Conservation (phyloP, 768 basidiomycete species). For the Tephrocybe rancida region DNA sequence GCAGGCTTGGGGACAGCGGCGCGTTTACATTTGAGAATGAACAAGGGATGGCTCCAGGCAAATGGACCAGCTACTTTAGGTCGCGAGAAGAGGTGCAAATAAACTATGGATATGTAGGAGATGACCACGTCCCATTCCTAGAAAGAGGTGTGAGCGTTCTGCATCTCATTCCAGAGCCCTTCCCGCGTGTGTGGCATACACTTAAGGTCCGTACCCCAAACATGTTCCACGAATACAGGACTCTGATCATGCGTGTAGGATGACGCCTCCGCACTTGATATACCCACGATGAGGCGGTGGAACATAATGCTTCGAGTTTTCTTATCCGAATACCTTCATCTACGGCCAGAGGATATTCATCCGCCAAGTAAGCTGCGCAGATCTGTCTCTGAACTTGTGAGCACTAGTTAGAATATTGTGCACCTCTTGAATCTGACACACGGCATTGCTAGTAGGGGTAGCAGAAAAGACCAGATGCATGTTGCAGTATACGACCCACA, state of each 20-base stretch:
- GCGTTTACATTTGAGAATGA: slow-evolving; percentile 55
- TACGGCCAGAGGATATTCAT: slow-evolving; percentile 51
- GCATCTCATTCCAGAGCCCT: slow-evolving; percentile 88
- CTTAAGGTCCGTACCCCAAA: slow-evolving; percentile 40
- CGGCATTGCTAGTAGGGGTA: slow-evolving; percentile 21
- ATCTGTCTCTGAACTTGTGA: slow-evolving; percentile 51
- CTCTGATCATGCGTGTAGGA: slow-evolving; percentile 55
- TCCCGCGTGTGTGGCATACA: slow-evolving; percentile 90
- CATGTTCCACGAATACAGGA: background rate
- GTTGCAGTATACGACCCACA: slow-evolving; percentile 7
- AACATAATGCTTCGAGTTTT: slow-evolving; percentile 87
- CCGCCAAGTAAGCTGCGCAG: slow-evolving; percentile 30
- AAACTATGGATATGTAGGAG: slow-evolving; percentile 69
- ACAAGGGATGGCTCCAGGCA: slow-evolving; percentile 44
- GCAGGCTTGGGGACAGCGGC: slow-evolving; percentile 64
- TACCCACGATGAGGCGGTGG: slow-evolving; percentile 88
- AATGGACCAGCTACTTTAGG: slow-evolving; percentile 70
- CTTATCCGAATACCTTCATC: slow-evolving; percentile 84
- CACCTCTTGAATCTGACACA: background rate
- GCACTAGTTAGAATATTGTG: slow-evolving; percentile 19
- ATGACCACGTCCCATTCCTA: slow-evolving; percentile 95
- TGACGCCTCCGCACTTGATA: slow-evolving; percentile 83
- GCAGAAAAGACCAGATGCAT: background rate
- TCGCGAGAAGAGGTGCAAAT: slow-evolving; percentile 41
- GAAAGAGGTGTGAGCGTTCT: slow-evolving; percentile 81